These are phyloP conservation scores for Arthrinium phaeospermum DNA, from an alignment of 2,329 filamentous ascomycete species.

Conservation along the genomic window DNA sequence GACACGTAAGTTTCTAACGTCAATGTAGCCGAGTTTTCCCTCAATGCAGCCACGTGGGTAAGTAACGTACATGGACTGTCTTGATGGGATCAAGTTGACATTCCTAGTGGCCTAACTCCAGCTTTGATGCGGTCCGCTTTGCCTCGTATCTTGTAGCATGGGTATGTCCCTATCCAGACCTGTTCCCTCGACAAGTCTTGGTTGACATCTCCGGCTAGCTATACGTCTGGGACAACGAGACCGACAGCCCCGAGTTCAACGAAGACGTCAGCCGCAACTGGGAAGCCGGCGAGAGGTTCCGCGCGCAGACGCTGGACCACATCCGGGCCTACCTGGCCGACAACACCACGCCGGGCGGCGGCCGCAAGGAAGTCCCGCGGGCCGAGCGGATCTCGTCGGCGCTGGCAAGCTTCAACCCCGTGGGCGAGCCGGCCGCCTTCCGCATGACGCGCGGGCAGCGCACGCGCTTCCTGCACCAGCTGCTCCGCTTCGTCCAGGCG, in stretches of 20 bases:
- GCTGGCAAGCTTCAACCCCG: constrained; percentile 25
- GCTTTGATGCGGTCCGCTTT: constrained; percentile 22
- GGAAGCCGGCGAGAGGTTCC: constrained; percentile 24
- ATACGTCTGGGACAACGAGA: constrained; percentile 27
- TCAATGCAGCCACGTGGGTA: not conserved
- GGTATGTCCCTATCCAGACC: too few species aligned
- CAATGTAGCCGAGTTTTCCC: not conserved
- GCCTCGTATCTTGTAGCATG: constrained; percentile 22
- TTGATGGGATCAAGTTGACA: too few species aligned
- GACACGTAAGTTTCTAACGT: too few species aligned
- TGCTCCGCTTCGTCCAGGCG: constrained; percentile 22
- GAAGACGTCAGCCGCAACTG: constrained; percentile 16
- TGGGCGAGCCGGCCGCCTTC: constrained; percentile 22
- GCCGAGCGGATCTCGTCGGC: too few species aligned
- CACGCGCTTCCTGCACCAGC: constrained; percentile 20
- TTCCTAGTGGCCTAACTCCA: constrained; percentile 26
- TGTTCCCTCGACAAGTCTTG: too few species aligned
- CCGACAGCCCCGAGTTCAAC: constrained; percentile 25
- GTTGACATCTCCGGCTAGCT: too few species aligned
- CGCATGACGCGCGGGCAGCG: constrained; percentile 23
- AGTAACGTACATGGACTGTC: too few species aligned
- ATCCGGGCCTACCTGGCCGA: constrained; percentile 23
- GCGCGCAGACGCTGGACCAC: constrained; percentile 21
- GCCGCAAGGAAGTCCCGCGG: too few species aligned
- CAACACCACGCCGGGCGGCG: too few species aligned